phyloP scores from a whole-genome alignment of 441 rosid species.

The Gossypium aridum region DNA sequence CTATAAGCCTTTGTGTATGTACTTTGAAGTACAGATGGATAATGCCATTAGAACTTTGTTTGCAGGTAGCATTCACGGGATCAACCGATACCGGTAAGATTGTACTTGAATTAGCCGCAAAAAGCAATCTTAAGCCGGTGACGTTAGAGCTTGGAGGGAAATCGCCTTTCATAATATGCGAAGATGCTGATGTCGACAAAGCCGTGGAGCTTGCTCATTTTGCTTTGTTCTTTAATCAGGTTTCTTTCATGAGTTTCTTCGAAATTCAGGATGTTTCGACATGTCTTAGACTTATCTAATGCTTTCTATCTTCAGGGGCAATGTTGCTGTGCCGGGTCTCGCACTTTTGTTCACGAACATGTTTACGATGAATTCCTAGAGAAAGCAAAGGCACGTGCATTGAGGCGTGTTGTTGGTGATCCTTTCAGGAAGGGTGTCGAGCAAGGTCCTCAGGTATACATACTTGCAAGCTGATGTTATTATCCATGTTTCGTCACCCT shows the following conservation, averaged over 20 bases:
- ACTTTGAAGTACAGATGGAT: not conserved
- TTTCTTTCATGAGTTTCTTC: not conserved
- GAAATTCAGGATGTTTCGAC: not conserved
- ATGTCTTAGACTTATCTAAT: not conserved
- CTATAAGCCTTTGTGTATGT: not conserved
- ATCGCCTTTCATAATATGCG: conserved; percentile 65
- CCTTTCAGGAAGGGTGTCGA: conserved; percentile 62
- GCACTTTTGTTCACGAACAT: conserved; percentile 60
- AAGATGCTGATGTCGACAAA: conserved; percentile 57
- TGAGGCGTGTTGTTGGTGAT: conserved; percentile 58
- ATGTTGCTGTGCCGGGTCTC: conserved; percentile 76
- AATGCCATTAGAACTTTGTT: not conserved
- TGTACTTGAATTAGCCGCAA: conserved; percentile 53
- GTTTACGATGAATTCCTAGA: conserved; percentile 63
- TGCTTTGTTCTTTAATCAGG: conserved; percentile 74
- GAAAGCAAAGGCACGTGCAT: conserved; percentile 63
- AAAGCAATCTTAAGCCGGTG: conserved; percentile 65
- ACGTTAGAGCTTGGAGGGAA: conserved; percentile 74
- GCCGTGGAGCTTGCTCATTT: conserved; percentile 67
- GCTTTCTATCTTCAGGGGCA: conserved; percentile 46
- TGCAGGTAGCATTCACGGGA: conserved; percentile 66
- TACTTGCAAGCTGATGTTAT: not conserved
- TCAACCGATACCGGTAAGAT: conserved; percentile 54
- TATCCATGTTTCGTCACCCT: not conserved
- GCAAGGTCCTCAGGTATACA: conserved; percentile 67